These are phyloP conservation scores for Rhizoclosmatium globosum DNA, from an alignment of 192 early-diverging fungal species.

Conservation along the genomic window DNA sequence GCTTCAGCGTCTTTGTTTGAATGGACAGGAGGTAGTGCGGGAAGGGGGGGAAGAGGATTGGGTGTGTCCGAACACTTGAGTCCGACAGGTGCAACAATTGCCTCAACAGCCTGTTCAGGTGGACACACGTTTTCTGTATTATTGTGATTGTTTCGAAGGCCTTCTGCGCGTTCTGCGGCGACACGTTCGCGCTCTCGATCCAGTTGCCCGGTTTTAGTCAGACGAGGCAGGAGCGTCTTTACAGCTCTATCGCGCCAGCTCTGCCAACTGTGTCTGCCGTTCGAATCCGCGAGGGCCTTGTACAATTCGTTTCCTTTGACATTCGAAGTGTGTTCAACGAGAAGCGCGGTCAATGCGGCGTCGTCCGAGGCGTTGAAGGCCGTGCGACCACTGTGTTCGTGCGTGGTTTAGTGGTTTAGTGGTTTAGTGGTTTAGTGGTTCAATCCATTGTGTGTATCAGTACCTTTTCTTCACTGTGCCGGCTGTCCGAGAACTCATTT, in stretches of 20 bases:
- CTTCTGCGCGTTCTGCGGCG: not conserved
- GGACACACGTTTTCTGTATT: not conserved
- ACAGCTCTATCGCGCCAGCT: conserved; percentile 11
- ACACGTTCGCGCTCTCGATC: not conserved
- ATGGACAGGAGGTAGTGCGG: not conserved
- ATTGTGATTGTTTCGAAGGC: not conserved
- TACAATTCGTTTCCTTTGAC: not conserved
- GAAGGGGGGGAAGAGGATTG: not conserved
- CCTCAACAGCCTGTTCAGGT: not conserved
- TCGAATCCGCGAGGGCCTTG: conserved; percentile 4
- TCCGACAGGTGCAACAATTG: not conserved
- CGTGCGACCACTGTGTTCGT: not conserved
- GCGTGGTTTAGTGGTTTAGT: not conserved
- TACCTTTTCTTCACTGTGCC: too few species aligned
- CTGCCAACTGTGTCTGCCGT: not conserved
- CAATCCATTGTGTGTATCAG: too few species aligned
- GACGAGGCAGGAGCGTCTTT: not conserved
- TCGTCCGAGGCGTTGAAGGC: conserved; percentile 4
- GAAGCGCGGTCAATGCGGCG: not conserved
- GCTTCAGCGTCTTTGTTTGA: not conserved
- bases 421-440: too few species aligned
- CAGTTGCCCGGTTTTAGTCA: conserved; percentile 1
- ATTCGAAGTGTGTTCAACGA: conserved; percentile 3
- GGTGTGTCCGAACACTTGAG: not conserved
- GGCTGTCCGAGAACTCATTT: too few species aligned